These are phyloP conservation scores for Aspergillus uvarum DNA, from an alignment of 2,329 filamentous ascomycete species.

Conservation along the genomic window DNA sequence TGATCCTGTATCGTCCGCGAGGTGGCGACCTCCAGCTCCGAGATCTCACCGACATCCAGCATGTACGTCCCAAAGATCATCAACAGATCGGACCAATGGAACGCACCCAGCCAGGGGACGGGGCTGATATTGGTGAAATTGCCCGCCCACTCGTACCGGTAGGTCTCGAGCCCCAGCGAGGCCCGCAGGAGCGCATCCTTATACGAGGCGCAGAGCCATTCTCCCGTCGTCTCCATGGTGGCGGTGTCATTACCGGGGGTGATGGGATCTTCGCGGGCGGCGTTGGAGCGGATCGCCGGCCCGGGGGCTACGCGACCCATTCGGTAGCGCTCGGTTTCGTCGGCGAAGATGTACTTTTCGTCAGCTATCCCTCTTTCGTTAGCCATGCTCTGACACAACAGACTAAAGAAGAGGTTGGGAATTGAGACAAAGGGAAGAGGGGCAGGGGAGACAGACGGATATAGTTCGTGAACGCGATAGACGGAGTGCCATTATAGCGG, in stretches of 20 bases:
- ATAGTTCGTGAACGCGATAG: slow-evolving; percentile 21
- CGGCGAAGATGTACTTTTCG: slow-evolving; percentile 29
- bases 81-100: slow-evolving; percentile 35
- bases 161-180: slow-evolving; percentile 28
- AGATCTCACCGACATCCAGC: slow-evolving; percentile 14
- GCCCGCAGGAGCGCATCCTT: slow-evolving; percentile 9
- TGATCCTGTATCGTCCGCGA: slow-evolving; percentile 26
- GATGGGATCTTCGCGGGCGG: slow-evolving; percentile 10
- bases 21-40: slow-evolving; percentile 16
- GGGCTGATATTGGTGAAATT: slow-evolving; percentile 45
- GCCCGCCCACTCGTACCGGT: slow-evolving; percentile 44
- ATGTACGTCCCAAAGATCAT: slow-evolving; percentile 25
- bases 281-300: slow-evolving; percentile 18
- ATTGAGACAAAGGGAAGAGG: no score
- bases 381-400: no score
- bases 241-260: slow-evolving; percentile 19
- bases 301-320: not conserved
- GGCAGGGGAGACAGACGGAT: not conserved
- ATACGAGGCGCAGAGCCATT: slow-evolving; percentile 15
- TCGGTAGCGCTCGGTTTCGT: slow-evolving; percentile 21
- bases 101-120: slow-evolving; percentile 44
- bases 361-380: slow-evolving; percentile 17
- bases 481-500: slow-evolving; percentile 22
- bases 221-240: slow-evolving; percentile 1
- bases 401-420: no score